These are phyloP conservation scores for Pichia pseudocactophila DNA, from an alignment of 805 yeast species.

Conservation along the genomic window DNA sequence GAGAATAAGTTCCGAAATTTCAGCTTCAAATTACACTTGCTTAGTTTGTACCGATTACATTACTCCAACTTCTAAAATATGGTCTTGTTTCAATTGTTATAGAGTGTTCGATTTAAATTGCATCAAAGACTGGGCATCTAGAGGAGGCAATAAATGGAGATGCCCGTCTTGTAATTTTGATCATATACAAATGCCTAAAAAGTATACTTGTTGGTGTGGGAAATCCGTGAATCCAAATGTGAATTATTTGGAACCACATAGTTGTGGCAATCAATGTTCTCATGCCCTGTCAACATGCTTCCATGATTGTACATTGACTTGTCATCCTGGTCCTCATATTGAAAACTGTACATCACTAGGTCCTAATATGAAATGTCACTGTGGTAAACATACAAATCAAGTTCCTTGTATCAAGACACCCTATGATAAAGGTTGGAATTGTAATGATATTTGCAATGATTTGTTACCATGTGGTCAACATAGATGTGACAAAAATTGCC, in stretches of 20 bases:
- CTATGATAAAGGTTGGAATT: constrained; percentile 57
- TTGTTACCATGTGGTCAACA: constrained; percentile 66
- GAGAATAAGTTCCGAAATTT: constrained; percentile 46
- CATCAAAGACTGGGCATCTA: constrained; percentile 75
- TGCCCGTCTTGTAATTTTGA: constrained; percentile 74
- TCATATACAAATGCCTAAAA: constrained; percentile 38
- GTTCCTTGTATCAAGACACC: constrained; percentile 69
- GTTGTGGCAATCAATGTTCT: constrained; percentile 82
- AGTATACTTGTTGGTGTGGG: constrained; percentile 84
- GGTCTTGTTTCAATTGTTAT: constrained; percentile 73
- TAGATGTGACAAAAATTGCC: constrained; percentile 55
- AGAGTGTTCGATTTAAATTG: constrained; percentile 84
- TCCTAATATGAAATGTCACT: constrained; percentile 57
- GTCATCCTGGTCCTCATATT: constrained; percentile 90
- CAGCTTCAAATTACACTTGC: constrained; percentile 68
- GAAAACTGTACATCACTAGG: constrained; percentile 68
- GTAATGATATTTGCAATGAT: constrained; percentile 54
- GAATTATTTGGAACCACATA: constrained; percentile 60
- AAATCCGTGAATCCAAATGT: constrained; percentile 57
- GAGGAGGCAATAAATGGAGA: constrained; percentile 68
- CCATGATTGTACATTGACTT: constrained; percentile 64
- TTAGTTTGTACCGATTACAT: constrained; percentile 83
- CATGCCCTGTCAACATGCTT: constrained; percentile 47
- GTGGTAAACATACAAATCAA: constrained; percentile 63
- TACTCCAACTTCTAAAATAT: constrained; percentile 53